These are phyloP conservation scores for Talaromyces rugulosus DNA, from an alignment of 2,329 filamentous ascomycete species.

Conservation along the genomic window DNA sequence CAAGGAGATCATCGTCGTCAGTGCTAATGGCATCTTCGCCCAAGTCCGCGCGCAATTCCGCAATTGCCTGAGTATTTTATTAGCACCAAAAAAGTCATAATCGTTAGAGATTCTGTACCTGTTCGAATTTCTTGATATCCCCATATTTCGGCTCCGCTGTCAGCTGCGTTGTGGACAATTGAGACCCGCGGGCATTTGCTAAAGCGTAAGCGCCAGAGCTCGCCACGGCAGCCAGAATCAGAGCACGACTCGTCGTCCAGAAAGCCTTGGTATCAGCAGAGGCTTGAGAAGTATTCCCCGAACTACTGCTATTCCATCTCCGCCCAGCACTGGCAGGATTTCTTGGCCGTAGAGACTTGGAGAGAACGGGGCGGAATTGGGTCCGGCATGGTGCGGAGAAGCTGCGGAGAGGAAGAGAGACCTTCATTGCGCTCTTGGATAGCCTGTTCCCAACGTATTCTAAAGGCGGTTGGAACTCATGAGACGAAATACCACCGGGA, in stretches of 20 bases:
- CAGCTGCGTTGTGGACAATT: constrained; percentile 2
- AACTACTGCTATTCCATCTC: constrained; percentile 14
- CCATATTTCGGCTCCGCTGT: constrained; percentile 31
- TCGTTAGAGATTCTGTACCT: constrained; percentile 22
- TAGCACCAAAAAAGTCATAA: not conserved
- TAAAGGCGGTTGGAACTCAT: not conserved
- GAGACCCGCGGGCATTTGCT: constrained; percentile 38
- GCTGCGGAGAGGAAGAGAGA: constrained; percentile 18
- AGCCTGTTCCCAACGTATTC: not conserved
- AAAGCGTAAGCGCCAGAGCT: constrained; percentile 50
- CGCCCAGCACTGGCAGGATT: not conserved
- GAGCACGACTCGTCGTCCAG: constrained; percentile 44
- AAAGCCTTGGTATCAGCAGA: constrained; percentile 23
- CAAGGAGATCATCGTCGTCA: constrained; percentile 60
- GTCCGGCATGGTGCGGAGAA: constrained; percentile 23
- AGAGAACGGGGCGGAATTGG: constrained; percentile 19
- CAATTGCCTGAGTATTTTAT: constrained; percentile 46
- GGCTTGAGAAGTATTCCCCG: constrained; percentile 13
- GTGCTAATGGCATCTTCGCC: constrained; percentile 60
- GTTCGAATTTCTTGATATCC: constrained; percentile 34
- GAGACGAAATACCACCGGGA: not conserved
- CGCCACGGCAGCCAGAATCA: constrained; percentile 48
- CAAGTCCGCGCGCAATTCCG: constrained; percentile 49
- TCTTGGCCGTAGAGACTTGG: constrained; percentile 1
- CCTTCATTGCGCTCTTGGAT: constrained; percentile 18